phyloP scores from a whole-genome alignment of 2,329 filamentous ascomycete genomes.

The Talaromyces sp. region DNA sequence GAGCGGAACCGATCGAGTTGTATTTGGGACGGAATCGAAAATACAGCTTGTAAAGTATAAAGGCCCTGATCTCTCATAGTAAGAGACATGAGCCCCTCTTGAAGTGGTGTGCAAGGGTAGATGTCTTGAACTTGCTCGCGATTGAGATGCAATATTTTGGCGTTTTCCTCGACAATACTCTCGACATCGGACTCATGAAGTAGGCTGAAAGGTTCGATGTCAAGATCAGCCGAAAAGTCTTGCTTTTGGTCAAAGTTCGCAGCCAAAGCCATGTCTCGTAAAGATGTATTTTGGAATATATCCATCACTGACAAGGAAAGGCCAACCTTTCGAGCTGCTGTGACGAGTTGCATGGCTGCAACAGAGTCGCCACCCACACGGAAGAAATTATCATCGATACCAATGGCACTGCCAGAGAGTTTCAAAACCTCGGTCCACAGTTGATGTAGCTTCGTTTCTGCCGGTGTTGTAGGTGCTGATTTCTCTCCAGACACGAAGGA shows the following conservation, averaged over 20 bases:
- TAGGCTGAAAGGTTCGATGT: neutral
- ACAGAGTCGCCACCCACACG: slow-evolving; percentile 11
- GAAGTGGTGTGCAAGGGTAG: slow-evolving; percentile 24
- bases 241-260: neutral
- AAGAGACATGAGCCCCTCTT: slow-evolving; percentile 35
- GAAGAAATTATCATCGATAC: slow-evolving; percentile 10
- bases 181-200: neutral
- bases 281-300: slow-evolving; percentile 31
- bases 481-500: neutral
- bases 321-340: slow-evolving; percentile 32
- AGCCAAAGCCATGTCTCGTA: neutral
- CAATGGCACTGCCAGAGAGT: slow-evolving; percentile 27
- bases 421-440: slow-evolving; percentile 48
- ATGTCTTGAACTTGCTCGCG: neutral
- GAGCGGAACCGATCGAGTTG: slow-evolving; percentile 28
- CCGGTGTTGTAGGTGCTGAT: neutral
- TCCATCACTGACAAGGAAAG: slow-evolving; percentile 39
- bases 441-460: slow-evolving; percentile 31
- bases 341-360: slow-evolving; percentile 31
- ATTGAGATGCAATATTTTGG: neutral
- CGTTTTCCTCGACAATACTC: neutral
- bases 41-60: slow-evolving; percentile 31
- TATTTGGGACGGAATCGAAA: slow-evolving; percentile 19
- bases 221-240: neutral
- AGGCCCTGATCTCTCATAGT: slow-evolving; percentile 29